Percentiles rank a stretch among this genome's conserved stretches.
phyloP scores from a whole-genome alignment of 768 basidiomycete species.

The Leucocoprinus sp. region DNA sequence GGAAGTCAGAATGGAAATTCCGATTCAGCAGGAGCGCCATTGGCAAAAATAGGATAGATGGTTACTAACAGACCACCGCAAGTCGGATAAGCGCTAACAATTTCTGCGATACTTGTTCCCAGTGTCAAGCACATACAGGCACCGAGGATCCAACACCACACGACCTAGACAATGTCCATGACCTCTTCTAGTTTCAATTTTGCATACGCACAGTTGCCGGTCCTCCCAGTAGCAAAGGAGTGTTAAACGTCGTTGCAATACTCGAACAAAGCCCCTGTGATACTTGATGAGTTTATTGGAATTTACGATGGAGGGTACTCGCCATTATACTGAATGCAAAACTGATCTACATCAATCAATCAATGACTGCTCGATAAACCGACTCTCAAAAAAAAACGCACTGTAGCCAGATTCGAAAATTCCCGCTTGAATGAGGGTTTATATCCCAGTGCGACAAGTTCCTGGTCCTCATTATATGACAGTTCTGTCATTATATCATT shows the following conservation, averaged over 20 bases:
- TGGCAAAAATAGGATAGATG: background rate
- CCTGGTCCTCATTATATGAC: constrained; percentile 52
- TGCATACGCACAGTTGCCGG: constrained; percentile 47
- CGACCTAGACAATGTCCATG: constrained; percentile 27
- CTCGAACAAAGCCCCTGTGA: constrained; percentile 62
- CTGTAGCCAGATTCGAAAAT: constrained; percentile 77
- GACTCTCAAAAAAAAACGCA: constrained; percentile 36
- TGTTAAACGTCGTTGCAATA: constrained; percentile 73
- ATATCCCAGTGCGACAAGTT: constrained; percentile 60
- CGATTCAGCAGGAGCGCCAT: background rate
- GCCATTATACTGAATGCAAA: constrained; percentile 79
- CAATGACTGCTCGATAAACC: constrained; percentile 52
- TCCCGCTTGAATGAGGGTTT: constrained; percentile 79
- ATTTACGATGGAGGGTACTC: background rate
- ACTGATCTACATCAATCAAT: constrained; percentile 38
- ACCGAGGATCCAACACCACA: constrained; percentile 73
- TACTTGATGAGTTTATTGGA: background rate
- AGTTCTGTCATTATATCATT: constrained; percentile 15
- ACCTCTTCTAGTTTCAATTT: background rate
- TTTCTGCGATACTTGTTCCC: constrained; percentile 67
- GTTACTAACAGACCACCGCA: constrained; percentile 58
- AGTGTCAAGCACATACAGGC: constrained; percentile 68
- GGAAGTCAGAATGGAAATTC: background rate
- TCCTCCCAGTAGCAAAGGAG: constrained; percentile 60
- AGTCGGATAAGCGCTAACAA: constrained; percentile 69